These are phyloP conservation scores for Psilocybe subaeruginosa DNA, from an alignment of 768 basidiomycete genomes.

Conservation along the genomic window DNA sequence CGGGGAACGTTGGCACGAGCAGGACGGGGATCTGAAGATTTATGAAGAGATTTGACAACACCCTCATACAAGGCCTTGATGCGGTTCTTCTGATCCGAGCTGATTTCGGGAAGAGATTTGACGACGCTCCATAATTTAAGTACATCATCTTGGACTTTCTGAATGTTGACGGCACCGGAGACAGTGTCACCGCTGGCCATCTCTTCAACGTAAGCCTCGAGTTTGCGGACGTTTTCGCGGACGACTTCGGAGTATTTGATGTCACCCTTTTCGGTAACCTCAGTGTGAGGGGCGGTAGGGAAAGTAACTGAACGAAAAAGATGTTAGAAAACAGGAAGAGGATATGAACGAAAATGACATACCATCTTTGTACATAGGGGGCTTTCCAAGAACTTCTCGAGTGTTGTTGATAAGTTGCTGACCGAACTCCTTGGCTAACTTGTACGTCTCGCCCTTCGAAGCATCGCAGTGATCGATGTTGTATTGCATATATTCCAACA, in stretches of 20 bases:
- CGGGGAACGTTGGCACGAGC: constrained; percentile 51
- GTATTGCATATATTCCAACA: constrained; percentile 95
- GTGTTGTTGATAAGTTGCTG: constrained; percentile 96
- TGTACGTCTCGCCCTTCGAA: constrained; percentile 86
- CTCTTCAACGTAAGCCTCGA: constrained; percentile 97
- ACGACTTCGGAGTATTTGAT: constrained; percentile 95
- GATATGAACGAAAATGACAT: constrained; percentile 29
- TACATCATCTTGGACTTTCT: constrained; percentile 98
- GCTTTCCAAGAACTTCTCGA: constrained; percentile 75
- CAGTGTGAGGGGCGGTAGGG: constrained; percentile 96
- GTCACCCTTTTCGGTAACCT: constrained; percentile 92
- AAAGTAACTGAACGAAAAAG: constrained; percentile 72
- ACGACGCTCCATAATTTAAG: constrained; percentile 97
- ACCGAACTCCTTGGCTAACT: constrained; percentile 95
- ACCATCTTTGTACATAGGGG: constrained; percentile 98
- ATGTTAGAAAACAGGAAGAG: constrained; percentile 10
- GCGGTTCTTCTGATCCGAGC: constrained; percentile 93
- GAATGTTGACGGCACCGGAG: constrained; percentile 83
- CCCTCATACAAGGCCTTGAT: constrained; percentile 96
- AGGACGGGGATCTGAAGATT: constrained; percentile 64
- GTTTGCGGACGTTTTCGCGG: constrained; percentile 93
- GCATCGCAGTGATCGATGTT: constrained; percentile 85
- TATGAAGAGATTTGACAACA: constrained; percentile 90
- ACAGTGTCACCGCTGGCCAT: constrained; percentile 97
- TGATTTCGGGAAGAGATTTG: constrained; percentile 96